phyloP scores from a whole-genome alignment of 768 basidiomycete species.

The Pulveroboletus sp. region DNA sequence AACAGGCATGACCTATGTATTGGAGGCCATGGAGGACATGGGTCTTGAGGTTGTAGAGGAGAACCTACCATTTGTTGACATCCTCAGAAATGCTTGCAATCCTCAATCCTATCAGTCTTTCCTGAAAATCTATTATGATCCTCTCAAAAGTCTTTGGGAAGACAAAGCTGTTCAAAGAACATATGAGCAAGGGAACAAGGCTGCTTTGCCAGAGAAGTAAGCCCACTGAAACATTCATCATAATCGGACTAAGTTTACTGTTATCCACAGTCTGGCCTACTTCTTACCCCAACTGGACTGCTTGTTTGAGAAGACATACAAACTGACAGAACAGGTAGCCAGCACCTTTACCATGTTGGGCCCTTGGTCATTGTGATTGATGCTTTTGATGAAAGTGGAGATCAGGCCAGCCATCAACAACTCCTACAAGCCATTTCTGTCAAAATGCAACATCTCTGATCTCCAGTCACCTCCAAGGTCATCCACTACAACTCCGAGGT shows the following conservation, averaged over 20 bases:
- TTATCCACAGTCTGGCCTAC: constrained; percentile 52
- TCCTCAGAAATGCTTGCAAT: constrained; percentile 67
- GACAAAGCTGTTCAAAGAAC: constrained; percentile 73
- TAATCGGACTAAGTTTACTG: constrained; percentile 1
- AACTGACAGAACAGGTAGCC: constrained; percentile 79
- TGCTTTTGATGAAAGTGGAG: neutral
- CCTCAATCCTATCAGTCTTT: constrained; percentile 79
- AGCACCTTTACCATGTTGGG: neutral
- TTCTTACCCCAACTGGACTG: constrained; percentile 80
- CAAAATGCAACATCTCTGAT: too few species aligned
- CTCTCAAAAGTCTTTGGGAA: constrained; percentile 69
- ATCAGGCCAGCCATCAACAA: neutral
- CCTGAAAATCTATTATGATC: constrained; percentile 61
- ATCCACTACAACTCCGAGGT: too few species aligned
- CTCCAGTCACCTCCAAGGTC: too few species aligned
- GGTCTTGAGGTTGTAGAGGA: constrained; percentile 66
- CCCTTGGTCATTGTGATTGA: neutral
- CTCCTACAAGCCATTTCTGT: neutral
- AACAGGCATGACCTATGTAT: constrained; percentile 73
- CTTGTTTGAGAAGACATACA: constrained; percentile 68
- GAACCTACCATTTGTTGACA: constrained; percentile 52
- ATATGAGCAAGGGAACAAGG: constrained; percentile 84
- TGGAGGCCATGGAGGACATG: constrained; percentile 90
- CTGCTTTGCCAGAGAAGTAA: constrained; percentile 87
- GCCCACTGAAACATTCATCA: constrained; percentile 16